Conservation (phyloP, 176 grass and related monocot genomes). For the Phyllostachys edulis region DNA sequence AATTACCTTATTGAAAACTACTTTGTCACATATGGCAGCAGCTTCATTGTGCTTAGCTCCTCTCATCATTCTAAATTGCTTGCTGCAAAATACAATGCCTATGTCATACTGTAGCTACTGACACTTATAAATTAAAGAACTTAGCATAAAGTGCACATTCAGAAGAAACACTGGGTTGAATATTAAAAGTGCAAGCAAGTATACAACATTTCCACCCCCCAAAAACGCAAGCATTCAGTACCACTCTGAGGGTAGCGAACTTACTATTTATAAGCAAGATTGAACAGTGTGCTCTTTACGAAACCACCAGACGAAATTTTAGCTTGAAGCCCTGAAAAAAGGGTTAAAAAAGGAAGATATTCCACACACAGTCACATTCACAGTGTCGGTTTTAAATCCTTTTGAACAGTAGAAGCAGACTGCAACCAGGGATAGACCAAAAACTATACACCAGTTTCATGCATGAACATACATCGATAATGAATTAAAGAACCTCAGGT, state of each 20-base stretch:
- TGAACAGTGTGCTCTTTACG: conserved; percentile 78
- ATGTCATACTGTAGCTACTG: background rate
- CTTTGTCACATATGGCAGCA: conserved; percentile 72
- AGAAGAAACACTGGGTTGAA: conserved; percentile 14
- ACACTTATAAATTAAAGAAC: conserved; percentile 15
- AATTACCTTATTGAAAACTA: conserved; percentile 90
- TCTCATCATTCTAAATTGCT: conserved; percentile 82
- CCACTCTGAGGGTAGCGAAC: conserved; percentile 19
- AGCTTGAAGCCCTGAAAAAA: conserved; percentile 67
- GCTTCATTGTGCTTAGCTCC: conserved; percentile 86
- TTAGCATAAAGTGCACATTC: conserved; percentile 7
- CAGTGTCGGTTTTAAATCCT: background rate
- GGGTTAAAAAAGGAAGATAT: conserved; percentile 10
- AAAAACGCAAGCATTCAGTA: background rate
- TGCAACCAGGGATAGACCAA: background rate
- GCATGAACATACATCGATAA: conserved; percentile 7
- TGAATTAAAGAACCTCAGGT: conserved; percentile 11
- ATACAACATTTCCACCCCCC: conserved; percentile 1
- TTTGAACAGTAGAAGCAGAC: conserved; percentile 21
- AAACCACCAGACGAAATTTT: conserved; percentile 83
- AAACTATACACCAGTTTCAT: background rate
- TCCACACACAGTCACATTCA: background rate
- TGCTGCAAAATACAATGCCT: conserved; percentile 56
- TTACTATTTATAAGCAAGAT: conserved; percentile 91
- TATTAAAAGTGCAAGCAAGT: conserved; percentile 7